Conservation (phyloP, 2,329 filamentous ascomycete species). For the Blastomyces parvus region DNA sequence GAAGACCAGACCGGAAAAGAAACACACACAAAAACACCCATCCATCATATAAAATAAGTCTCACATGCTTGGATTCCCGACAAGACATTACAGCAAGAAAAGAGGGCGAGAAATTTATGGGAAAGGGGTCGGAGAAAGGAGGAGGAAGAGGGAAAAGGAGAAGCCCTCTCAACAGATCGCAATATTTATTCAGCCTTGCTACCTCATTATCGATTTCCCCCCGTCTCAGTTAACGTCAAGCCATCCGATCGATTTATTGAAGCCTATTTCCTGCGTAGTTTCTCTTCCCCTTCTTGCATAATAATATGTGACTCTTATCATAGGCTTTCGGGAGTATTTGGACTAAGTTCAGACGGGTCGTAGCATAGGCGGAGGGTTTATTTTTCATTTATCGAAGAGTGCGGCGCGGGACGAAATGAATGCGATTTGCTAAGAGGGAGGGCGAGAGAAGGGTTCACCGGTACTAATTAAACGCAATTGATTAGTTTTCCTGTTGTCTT, state of each 20-base stretch:
- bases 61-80: neutral
- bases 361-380: neutral
- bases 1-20: neutral
- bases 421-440: neutral
- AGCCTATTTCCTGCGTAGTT: neutral
- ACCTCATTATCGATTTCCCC: neutral
- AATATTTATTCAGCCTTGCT: too few species aligned
- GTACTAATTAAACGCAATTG: conserved; percentile 8
- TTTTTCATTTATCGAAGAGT: neutral
- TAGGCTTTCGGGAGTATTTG: neutral
- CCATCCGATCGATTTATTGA: neutral
- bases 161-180: neutral
- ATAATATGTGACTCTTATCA: neutral
- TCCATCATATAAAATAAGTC: neutral
- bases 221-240: neutral
- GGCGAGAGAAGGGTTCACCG: conserved; percentile 11
- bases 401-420: neutral
- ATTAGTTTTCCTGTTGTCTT: conserved; percentile 2
- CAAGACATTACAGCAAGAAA: neutral
- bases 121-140: neutral
- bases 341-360: neutral
- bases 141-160: neutral
- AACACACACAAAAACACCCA: neutral
- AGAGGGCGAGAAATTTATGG: neutral
- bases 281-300: neutral